Percentiles rank a stretch among this genome's conserved stretches.
Conservation (phyloP, 2,329 filamentous ascomycete species). For the Botryotinia globosa region DNA sequence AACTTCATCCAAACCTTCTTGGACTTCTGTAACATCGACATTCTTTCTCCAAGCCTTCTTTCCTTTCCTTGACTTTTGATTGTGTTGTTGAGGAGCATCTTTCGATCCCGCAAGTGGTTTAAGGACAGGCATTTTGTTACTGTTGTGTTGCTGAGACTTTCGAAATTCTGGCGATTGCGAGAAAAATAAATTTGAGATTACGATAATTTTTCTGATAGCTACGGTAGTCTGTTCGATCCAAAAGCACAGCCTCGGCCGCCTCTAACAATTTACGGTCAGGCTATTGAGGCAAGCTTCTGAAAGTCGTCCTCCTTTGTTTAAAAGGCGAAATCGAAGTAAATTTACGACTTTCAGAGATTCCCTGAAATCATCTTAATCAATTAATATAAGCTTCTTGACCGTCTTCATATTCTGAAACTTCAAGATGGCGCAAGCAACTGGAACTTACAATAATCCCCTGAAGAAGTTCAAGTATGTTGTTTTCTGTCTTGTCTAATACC, state of each 20-base stretch:
- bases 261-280: slow-evolving; percentile 17
- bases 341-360: slow-evolving; percentile 16
- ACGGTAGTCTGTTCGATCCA: slow-evolving; percentile 10
- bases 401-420: not conserved
- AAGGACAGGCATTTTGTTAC: slow-evolving; percentile 36
- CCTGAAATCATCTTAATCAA: slow-evolving; percentile 15
- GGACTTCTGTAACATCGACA: slow-evolving; percentile 85
- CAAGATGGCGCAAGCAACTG: slow-evolving; percentile 79
- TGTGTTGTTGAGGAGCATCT: slow-evolving; percentile 73
- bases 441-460: slow-evolving; percentile 96
- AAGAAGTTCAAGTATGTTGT: slow-evolving; percentile 96
- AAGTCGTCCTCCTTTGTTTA: slow-evolving; percentile 19
- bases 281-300: slow-evolving; percentile 8
- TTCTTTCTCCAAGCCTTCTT: slow-evolving; percentile 99
- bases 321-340: slow-evolving; percentile 11
- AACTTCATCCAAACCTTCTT: slow-evolving; percentile 76
- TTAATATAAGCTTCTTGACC: slow-evolving; percentile 15
- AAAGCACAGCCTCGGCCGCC: slow-evolving; percentile 9
- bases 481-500: not conserved
- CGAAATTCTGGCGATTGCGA: slow-evolving; percentile 1
- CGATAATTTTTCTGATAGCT: slow-evolving; percentile 22
- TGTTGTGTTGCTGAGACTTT: slow-evolving; percentile 4
- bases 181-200: slow-evolving; percentile 20
- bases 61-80: slow-evolving; percentile 89
- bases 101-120: slow-evolving; percentile 44